A percentile compares a stretch with the other conserved stretches of the same genome.
phyloP scores from a whole-genome alignment of 768 basidiomycete species.

The Albatrellus ellisii region DNA sequence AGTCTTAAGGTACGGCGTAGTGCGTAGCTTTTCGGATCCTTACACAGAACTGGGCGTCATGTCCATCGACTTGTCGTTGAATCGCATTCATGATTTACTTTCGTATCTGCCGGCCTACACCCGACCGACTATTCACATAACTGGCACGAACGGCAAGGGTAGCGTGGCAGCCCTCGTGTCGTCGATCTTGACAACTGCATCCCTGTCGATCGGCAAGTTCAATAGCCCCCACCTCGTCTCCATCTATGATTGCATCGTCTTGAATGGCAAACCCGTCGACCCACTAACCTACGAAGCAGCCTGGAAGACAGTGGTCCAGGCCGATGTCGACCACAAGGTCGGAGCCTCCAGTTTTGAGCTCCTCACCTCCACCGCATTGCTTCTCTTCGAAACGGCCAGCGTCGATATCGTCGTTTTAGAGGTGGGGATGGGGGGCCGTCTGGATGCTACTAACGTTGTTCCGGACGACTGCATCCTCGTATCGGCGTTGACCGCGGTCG shows the following conservation, averaged over 20 bases:
- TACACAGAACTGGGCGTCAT: not conserved
- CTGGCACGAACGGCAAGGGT: slow-evolving; percentile 97
- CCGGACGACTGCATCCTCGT: slow-evolving; percentile 54
- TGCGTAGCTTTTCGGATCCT: not conserved
- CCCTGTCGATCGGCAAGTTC: slow-evolving; percentile 64
- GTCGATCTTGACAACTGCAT: slow-evolving; percentile 52
- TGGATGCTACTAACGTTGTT: slow-evolving; percentile 90
- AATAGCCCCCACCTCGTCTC: slow-evolving; percentile 87
- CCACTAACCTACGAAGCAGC: slow-evolving; percentile 32
- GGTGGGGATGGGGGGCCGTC: slow-evolving; percentile 87
- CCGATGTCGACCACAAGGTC: slow-evolving; percentile 30
- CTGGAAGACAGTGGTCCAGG: slow-evolving; percentile 32
- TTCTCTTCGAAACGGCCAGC: slow-evolving; percentile 51
- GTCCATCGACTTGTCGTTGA: slow-evolving; percentile 49
- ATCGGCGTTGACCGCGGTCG: slow-evolving; percentile 78
- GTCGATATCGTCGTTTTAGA: slow-evolving; percentile 82
- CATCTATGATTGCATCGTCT: slow-evolving; percentile 60
- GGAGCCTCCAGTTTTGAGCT: slow-evolving; percentile 71
- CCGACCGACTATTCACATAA: slow-evolving; percentile 79
- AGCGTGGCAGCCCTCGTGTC: slow-evolving; percentile 77
- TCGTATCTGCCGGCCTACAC: slow-evolving; percentile 43
- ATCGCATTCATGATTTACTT: slow-evolving; percentile 42
- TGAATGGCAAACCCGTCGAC: slow-evolving; percentile 45
- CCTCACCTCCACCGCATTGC: slow-evolving; percentile 69
- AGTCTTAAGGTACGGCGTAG: too few species aligned